Evolutionary conservation across 2,329 filamentous ascomycete species (phyloP).

Genomic region (Diaporthe vexans): DNA sequence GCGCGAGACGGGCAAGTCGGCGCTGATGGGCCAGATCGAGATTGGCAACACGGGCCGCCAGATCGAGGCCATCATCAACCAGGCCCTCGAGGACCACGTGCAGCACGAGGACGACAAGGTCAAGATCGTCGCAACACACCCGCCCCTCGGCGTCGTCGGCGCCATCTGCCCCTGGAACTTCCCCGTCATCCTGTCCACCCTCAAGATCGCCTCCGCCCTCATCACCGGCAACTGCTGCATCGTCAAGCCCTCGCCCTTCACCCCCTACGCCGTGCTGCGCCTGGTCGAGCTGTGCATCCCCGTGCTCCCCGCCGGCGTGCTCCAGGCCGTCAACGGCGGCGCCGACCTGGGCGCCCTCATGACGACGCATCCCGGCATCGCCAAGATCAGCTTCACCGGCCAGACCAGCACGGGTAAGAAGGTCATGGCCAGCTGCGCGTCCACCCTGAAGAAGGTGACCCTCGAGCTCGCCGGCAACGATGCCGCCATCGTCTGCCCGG

Average conservation of each 20-base stretch:
- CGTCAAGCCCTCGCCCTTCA: constrained; percentile 63
- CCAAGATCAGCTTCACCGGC: constrained; percentile 72
- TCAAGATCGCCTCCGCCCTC: constrained; percentile 65
- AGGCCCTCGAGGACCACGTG: constrained; percentile 60
- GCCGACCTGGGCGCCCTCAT: constrained; percentile 67
- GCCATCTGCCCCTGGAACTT: constrained; percentile 75
- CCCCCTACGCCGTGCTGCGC: constrained; percentile 66
- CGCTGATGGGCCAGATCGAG: constrained; percentile 54
- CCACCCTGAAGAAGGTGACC: constrained; percentile 67
- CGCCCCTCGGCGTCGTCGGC: constrained; percentile 63
- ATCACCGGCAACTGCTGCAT: constrained; percentile 68
- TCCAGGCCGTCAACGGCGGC: constrained; percentile 68
- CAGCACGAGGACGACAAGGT: constrained; percentile 61
- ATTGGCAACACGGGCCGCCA: constrained; percentile 54
- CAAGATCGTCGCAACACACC: constrained; percentile 58
- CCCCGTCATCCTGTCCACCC: constrained; percentile 60
- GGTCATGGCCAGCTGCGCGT: constrained; percentile 62
- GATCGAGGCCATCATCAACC: constrained; percentile 53
- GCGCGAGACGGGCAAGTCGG: constrained; percentile 67
- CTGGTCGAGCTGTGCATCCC: constrained; percentile 57
- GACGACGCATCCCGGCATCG: constrained; percentile 66
- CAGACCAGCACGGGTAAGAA: constrained; percentile 62
- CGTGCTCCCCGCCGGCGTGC: constrained; percentile 68
- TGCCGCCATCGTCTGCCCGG: constrained; percentile 65
- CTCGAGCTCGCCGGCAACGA: constrained; percentile 70